phyloP scores from a whole-genome alignment of 176 grass and related monocot genomes.

The Oryza officinalis region DNA sequence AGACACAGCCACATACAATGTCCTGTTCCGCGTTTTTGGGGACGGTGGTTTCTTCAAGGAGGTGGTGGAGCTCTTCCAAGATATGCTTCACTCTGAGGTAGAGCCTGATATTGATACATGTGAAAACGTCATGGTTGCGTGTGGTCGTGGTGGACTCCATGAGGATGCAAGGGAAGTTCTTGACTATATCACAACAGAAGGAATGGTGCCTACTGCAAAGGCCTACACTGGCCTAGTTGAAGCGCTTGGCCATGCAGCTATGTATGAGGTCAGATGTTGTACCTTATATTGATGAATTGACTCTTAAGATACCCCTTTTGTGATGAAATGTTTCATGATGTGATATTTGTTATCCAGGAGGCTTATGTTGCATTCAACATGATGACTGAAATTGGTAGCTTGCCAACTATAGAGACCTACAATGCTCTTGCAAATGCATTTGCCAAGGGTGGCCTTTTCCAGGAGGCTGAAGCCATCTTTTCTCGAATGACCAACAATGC shows the following conservation, averaged over 20 bases:
- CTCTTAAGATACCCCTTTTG: constrained; percentile 10
- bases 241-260: constrained; percentile 72
- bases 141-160: constrained; percentile 88
- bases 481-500: constrained; percentile 77
- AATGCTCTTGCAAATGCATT: constrained; percentile 71
- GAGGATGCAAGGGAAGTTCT: constrained; percentile 86
- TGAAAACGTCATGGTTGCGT: constrained; percentile 79
- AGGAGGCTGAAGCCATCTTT: constrained; percentile 70
- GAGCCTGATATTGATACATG: constrained; percentile 90
- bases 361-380: constrained; percentile 95
- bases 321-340: constrained; percentile 16
- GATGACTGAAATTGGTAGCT: constrained; percentile 89
- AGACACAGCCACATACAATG: constrained; percentile 88
- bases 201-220: constrained; percentile 77
- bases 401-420: constrained; percentile 72
- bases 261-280: constrained; percentile 71
- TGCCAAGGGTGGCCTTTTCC: constrained; percentile 85
- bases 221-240: constrained; percentile 92
- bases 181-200: constrained; percentile 64
- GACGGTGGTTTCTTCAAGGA: constrained; percentile 97
- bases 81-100: constrained; percentile 70
- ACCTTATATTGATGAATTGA: background rate
- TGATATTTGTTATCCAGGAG: constrained; percentile 57
- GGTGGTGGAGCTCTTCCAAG: constrained; percentile 80
- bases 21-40: constrained; percentile 74